phyloP scores from a whole-genome alignment of 495 filamentous ascomycete genomes.

The Trichodelitschia bisporula region DNA sequence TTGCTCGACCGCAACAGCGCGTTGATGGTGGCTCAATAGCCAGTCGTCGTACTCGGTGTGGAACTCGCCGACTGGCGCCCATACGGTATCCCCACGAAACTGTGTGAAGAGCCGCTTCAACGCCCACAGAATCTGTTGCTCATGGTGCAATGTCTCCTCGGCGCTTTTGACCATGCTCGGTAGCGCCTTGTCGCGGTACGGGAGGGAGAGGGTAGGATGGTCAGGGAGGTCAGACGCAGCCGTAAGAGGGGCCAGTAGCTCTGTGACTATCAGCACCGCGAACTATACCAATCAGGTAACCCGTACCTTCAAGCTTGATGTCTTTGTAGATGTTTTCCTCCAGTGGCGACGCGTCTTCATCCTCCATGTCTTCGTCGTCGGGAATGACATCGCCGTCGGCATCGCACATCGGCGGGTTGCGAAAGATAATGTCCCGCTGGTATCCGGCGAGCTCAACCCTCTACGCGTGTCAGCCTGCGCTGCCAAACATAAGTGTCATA shows the following conservation, averaged over 20 bases:
- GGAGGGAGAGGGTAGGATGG: constrained; percentile 62
- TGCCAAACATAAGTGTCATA: constrained; percentile 10
- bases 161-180: constrained; percentile 48
- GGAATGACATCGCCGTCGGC: constrained; percentile 68
- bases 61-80: constrained; percentile 46
- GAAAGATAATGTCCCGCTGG: constrained; percentile 57
- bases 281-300: constrained; percentile 2
- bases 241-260: constrained; percentile 67
- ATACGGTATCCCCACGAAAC: constrained; percentile 56
- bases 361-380: constrained; percentile 51
- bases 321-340: constrained; percentile 68
- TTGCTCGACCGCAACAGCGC: no score
- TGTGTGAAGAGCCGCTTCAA: constrained; percentile 54
- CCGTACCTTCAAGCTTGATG: constrained; percentile 60
- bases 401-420: constrained; percentile 50
- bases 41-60: constrained; percentile 27
- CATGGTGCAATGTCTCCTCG: constrained; percentile 47
- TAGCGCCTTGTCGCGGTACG: constrained; percentile 64
- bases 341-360: constrained; percentile 42
- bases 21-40: constrained; percentile 21
- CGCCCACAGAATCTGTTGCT: constrained; percentile 47
- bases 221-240: constrained; percentile 59
- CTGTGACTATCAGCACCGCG: constrained; percentile 18
- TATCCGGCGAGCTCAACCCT: constrained; percentile 67
- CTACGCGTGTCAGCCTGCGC: constrained; percentile 20